These are phyloP conservation scores for Beauveria scarabaeidicola DNA, from an alignment of 2,329 filamentous ascomycete genomes.

Conservation along the genomic window DNA sequence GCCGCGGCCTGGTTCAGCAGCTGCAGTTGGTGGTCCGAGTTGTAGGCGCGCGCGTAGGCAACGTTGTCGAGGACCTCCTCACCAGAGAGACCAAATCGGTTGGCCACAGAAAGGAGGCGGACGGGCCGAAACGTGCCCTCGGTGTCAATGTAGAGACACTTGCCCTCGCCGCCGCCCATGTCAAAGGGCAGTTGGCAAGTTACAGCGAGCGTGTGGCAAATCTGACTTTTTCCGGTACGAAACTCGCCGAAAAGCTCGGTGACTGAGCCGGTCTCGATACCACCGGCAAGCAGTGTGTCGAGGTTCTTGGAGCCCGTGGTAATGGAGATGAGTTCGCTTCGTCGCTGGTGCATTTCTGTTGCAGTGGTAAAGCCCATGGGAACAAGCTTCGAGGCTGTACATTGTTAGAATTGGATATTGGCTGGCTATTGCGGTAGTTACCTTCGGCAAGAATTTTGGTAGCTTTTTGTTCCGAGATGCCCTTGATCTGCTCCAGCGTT, in stretches of 20 bases:
- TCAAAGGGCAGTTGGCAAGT: conserved; percentile 97
- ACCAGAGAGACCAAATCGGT: conserved; percentile 86
- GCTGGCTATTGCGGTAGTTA: conserved; percentile 25
- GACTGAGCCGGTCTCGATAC: conserved; percentile 93
- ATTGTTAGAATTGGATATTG: conserved; percentile 1
- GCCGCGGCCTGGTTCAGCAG: conserved; percentile 88
- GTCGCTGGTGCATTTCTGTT: conserved; percentile 95
- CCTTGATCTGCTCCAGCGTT: conserved; percentile 88
- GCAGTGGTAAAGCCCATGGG: conserved; percentile 99
- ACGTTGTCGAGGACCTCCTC: conserved; percentile 98
- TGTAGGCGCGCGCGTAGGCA: conserved; percentile 95
- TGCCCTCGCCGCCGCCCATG: conserved; percentile 97
- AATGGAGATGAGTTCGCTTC: conserved; percentile 95
- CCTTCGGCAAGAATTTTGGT: conserved; percentile 85
- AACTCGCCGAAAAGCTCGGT: conserved; percentile 99
- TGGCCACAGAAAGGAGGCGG: conserved; percentile 81
- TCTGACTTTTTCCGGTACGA: conserved; percentile 94
- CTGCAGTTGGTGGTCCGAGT: conserved; percentile 95
- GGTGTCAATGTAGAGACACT: conserved; percentile 97
- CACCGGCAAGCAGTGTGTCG: conserved; percentile 87
- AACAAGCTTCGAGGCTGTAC: conserved; percentile 79
- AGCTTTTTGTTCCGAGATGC: conserved; percentile 95
- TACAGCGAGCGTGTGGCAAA: conserved; percentile 96
- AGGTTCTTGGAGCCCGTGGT: conserved; percentile 97
- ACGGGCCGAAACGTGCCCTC: conserved; percentile 96